Evolutionary conservation across 345 rosid genomes (phyloP).

Genomic region (Barbarea vulgaris): DNA sequence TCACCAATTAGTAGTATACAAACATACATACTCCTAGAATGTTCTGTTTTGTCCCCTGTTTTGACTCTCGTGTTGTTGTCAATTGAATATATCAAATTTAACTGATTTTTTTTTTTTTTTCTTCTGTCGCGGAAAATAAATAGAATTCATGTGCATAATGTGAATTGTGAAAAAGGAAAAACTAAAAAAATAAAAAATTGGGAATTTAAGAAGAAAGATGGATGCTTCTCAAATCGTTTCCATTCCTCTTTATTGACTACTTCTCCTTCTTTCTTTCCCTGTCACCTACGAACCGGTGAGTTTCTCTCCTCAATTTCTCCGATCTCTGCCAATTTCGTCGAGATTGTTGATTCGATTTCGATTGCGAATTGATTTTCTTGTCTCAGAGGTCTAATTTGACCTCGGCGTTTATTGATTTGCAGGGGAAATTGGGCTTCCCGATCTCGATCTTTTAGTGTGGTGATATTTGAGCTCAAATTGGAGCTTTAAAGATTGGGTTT

Average conservation of each 20-base stretch:
- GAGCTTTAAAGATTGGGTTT: conserved; percentile 23
- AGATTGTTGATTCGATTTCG: background rate
- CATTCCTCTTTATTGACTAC: conserved; percentile 32
- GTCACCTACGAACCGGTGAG: conserved; percentile 35
- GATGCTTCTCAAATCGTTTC: conserved; percentile 6
- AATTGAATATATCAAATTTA: background rate
- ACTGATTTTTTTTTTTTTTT: conserved; percentile 20
- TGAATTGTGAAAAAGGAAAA: background rate
- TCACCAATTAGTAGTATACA: conserved; percentile 20
- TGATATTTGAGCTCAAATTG: conserved; percentile 23
- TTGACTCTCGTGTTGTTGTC: background rate
- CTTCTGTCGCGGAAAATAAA: conserved; percentile 16
- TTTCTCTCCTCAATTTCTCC: conserved; percentile 15
- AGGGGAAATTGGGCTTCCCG: conserved; percentile 18
- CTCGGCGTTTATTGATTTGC: conserved; percentile 15
- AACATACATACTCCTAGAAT: background rate
- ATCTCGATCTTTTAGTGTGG: conserved; percentile 21
- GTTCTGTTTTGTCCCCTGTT: conserved; percentile 24
- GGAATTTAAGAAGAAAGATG: background rate
- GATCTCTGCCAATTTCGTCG: conserved; percentile 17
- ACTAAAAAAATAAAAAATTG: background rate
- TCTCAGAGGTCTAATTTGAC: background rate
- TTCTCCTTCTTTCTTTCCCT: conserved; percentile 34
- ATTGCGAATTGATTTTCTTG: background rate
- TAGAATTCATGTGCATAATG: conserved; percentile 24